Evolutionary conservation across 805 yeast genomes (phyloP), one percentile per base, ranked within the genome.

Genomic region (Candida koratica): DNA sequence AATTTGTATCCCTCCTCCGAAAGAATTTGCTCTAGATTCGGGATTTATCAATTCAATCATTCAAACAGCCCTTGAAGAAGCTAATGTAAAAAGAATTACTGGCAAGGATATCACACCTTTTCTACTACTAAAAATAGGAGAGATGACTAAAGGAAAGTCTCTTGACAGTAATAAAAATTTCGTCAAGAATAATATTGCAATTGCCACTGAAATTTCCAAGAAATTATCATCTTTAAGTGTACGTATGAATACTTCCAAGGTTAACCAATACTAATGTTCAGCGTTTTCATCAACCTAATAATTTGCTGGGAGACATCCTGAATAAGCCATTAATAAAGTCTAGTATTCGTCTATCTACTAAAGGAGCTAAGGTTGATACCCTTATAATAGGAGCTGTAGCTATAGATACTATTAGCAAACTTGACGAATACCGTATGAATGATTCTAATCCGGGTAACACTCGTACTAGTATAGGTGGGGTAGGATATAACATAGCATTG

Each of bases 91-190:
- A 20, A 78, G 79, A 0, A 67, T 88, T 13, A 42, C 48, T 8
- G 96, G 96, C 6, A 88, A 88, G 54, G 73, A 75, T 6, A 63
- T 82, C 28, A 87, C 96, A 1, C 96, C 96, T 14, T 87, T 79
- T 51, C 56, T 87, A 47, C 69, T 87, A 28, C 61, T 69, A 26
- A 73, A 73, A 38, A 79, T 87, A 36, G 81, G 88, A 43, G 60
- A 67, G 34, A 70, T 67, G n/a, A 84, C 95, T 0, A 55, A 72
- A 13, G 96, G 95, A 3, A 61, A 61, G 30, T 79, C 89, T 25
- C 81, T 86, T 12, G 66, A 67, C 36, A 77, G 85, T 27, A 87
- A 87, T 58, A 67, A 82, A 36, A 77, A 75, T 36, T 83, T 88
- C 54, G 95, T 87, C 4, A 64, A 78, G 47, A 81, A 85, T 49